Evolutionary conservation across 2,329 filamentous ascomycete species (phyloP).

Genomic region (Aureobasidium subglaciale): DNA sequence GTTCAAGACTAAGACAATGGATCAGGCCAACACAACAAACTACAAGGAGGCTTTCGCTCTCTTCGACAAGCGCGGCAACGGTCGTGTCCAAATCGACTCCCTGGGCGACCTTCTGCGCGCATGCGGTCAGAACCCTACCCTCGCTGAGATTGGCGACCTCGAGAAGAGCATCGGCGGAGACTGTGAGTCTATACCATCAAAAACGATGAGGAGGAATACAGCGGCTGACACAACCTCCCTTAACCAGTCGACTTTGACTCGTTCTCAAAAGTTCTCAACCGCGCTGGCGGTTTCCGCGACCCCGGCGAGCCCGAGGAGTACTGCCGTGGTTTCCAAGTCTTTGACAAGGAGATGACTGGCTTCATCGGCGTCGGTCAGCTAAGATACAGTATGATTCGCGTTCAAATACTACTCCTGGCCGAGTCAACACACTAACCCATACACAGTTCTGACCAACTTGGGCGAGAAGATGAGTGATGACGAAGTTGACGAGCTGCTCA

Average conservation of each 20-base stretch:
- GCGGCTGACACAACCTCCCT: neutral
- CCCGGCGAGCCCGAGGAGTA: constrained; percentile 97
- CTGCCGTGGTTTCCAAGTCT: constrained; percentile 97
- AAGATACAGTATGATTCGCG: constrained; percentile 59
- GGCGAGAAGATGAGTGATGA: constrained; percentile 99
- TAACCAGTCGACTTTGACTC: constrained; percentile 91
- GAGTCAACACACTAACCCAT: neutral
- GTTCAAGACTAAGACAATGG: constrained; percentile 14
- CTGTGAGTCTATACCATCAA: constrained; percentile 61
- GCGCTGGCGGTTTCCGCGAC: constrained; percentile 95
- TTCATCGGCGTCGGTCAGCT: constrained; percentile 97
- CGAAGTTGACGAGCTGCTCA: constrained; percentile 96
- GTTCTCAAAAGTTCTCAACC: constrained; percentile 94
- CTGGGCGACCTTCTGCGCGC: constrained; percentile 92
- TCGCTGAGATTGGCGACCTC: constrained; percentile 84
- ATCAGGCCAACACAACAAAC: constrained; percentile 81
- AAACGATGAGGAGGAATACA: neutral
- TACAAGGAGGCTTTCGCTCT: constrained; percentile 99
- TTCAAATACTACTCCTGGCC: constrained; percentile 6
- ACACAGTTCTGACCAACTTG: constrained; percentile 76
- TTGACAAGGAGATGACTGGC: constrained; percentile 97
- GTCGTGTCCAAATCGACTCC: constrained; percentile 77
- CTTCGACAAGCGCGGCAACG: constrained; percentile 98
- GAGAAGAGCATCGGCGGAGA: constrained; percentile 85
- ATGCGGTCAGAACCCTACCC: constrained; percentile 95